These are phyloP conservation scores for Schrenkiella parvula DNA, from an alignment of 345 rosid genomes.

Conservation along the genomic window DNA sequence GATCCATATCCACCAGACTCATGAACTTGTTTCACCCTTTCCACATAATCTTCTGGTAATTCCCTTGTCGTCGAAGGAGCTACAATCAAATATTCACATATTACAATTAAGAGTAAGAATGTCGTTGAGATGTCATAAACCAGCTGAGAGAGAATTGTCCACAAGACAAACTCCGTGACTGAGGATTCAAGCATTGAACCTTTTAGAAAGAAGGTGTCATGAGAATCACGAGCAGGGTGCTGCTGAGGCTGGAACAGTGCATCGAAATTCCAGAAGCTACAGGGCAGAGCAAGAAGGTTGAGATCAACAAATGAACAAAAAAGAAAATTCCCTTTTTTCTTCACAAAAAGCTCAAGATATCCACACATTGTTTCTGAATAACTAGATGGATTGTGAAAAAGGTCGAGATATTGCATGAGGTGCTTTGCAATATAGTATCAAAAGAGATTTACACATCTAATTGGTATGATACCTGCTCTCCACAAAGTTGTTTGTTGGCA, in stretches of 20 bases:
- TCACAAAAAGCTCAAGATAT: neutral
- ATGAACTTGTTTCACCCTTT: slow-evolving; percentile 69
- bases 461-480: slow-evolving; percentile 74
- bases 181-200: slow-evolving; percentile 40
- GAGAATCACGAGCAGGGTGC: slow-evolving; percentile 99
- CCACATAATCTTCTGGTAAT: slow-evolving; percentile 86
- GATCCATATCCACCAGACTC: slow-evolving; percentile 93
- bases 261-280: slow-evolving; percentile 99
- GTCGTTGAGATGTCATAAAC: neutral
- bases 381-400: slow-evolving; percentile 3
- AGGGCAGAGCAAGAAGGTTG: neutral
- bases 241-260: slow-evolving; percentile 96
- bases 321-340: neutral
- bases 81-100: slow-evolving; percentile 31
- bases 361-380: neutral
- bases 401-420: neutral
- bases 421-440: slow-evolving; percentile 12
- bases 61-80: slow-evolving; percentile 75
- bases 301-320: neutral
- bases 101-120: neutral
- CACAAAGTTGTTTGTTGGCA: slow-evolving; percentile 91
- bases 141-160: neutral
- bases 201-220: slow-evolving; percentile 85
- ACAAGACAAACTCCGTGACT: neutral
- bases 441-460: neutral